Evolutionary conservation across 768 basidiomycete genomes (phyloP).

Genomic region (Pisolithus microcarpus): DNA sequence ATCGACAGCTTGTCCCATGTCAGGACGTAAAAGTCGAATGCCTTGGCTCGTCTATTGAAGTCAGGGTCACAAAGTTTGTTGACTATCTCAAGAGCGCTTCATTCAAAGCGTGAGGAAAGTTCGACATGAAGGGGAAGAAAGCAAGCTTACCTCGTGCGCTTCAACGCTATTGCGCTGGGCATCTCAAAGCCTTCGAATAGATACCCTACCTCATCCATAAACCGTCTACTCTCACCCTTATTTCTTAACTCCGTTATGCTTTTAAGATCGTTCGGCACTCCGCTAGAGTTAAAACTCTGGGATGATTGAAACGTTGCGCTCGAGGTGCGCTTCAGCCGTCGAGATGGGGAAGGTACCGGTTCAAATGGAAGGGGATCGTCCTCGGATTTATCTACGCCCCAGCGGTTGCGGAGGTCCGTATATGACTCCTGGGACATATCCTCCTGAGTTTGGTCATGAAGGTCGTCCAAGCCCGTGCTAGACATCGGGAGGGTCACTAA

Average conservation of each 20-base stretch:
- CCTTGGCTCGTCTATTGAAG: constrained; percentile 73
- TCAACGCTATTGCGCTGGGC: constrained; percentile 44
- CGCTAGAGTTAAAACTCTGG: constrained; percentile 34
- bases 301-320: constrained; percentile 31
- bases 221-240: constrained; percentile 73
- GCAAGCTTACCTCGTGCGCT: constrained; percentile 55
- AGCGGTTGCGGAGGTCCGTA: constrained; percentile 61
- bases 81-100: constrained; percentile 69
- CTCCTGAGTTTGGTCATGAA: constrained; percentile 35
- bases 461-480: constrained; percentile 12
- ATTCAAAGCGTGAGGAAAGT: neutral
- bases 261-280: constrained; percentile 68
- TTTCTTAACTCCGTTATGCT: constrained; percentile 76
- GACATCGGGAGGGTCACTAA: constrained; percentile 51
- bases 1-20: constrained; percentile 62
- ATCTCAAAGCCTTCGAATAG: constrained; percentile 71
- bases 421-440: constrained; percentile 67
- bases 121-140: neutral
- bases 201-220: constrained; percentile 81
- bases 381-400: constrained; percentile 77
- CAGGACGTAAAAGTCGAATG: constrained; percentile 61
- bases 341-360: neutral
- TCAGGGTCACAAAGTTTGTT: constrained; percentile 66
- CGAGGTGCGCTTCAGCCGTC: constrained; percentile 10
- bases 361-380: constrained; percentile 48